phyloP scores from a whole-genome alignment of 2,329 filamentous ascomycete genomes.

The Hypoxylon sp. region DNA sequence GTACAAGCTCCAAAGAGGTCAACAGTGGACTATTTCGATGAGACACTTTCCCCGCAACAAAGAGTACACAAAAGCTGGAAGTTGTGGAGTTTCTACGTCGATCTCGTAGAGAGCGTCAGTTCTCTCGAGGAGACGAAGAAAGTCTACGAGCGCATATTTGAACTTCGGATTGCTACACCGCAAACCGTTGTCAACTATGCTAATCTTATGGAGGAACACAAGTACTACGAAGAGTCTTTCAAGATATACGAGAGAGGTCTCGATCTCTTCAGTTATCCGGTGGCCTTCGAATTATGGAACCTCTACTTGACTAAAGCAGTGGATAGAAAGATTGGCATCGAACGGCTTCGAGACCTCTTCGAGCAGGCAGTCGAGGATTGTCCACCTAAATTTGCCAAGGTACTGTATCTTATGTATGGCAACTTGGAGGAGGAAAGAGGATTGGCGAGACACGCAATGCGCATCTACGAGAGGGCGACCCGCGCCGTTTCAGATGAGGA shows the following conservation, averaged over 20 bases:
- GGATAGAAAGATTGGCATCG: conserved; percentile 94
- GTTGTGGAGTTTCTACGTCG: conserved; percentile 98
- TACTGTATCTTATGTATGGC: conserved; percentile 97
- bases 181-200: conserved; percentile 99
- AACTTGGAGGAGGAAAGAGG: conserved; percentile 96
- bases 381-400: conserved; percentile 95
- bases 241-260: conserved; percentile 96
- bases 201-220: conserved; percentile 92
- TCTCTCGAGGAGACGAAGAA: conserved; percentile 92
- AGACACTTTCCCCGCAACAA: conserved; percentile 92
- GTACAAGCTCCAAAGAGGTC: conserved; percentile 97
- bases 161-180: conserved; percentile 96
- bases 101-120: conserved; percentile 94
- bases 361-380: conserved; percentile 97
- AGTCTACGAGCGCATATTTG: conserved; percentile 97
- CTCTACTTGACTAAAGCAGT: conserved; percentile 97
- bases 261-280: conserved; percentile 98
- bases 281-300: conserved; percentile 99
- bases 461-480: conserved; percentile 97
- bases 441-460: conserved; percentile 95
- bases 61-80: conserved; percentile 99
- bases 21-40: conserved; percentile 99
- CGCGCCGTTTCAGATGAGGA: conserved; percentile 96
- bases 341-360: conserved; percentile 93
- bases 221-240: conserved; percentile 97